phyloP scores from a whole-genome alignment of 192 early-diverging fungal genomes.

The Entophlyctis luteolus region DNA sequence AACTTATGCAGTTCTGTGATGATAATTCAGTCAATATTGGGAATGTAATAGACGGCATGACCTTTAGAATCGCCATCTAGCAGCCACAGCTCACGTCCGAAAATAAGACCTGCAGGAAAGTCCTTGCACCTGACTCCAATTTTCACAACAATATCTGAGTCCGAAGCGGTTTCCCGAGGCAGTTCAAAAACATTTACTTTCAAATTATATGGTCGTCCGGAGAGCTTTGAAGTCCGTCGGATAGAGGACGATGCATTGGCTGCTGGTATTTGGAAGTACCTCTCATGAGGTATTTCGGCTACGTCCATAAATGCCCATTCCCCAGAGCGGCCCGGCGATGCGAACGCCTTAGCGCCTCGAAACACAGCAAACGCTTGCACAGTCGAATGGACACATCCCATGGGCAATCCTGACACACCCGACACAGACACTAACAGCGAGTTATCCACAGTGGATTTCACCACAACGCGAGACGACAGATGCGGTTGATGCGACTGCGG shows the following conservation, averaged over 20 bases:
- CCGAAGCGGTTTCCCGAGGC: background rate
- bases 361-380: conserved; percentile 6
- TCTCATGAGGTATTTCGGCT: conserved; percentile 12
- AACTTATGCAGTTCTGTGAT: conserved; percentile 14
- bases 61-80: background rate
- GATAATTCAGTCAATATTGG: background rate
- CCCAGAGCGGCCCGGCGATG: conserved; percentile 7
- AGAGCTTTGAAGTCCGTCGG: too few relatives aligned
- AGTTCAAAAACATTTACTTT: too few relatives aligned
- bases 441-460: background rate
- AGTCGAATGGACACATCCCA: background rate
- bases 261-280: background rate
- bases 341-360: background rate
- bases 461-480: background rate
- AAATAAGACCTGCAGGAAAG: conserved; percentile 17
- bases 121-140: conserved; percentile 1
- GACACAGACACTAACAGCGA: background rate
- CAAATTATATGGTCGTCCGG: too few relatives aligned
- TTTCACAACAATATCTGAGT: conserved; percentile 11
- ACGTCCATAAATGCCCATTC: conserved; percentile 4
- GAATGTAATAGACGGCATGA: background rate
- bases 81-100: conserved; percentile 10
- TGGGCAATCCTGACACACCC: background rate
- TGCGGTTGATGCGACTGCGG: background rate
- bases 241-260: too few relatives aligned